Conservation (phyloP, 164 flowering plant species). For the Magnolia changhungtana region DNA sequence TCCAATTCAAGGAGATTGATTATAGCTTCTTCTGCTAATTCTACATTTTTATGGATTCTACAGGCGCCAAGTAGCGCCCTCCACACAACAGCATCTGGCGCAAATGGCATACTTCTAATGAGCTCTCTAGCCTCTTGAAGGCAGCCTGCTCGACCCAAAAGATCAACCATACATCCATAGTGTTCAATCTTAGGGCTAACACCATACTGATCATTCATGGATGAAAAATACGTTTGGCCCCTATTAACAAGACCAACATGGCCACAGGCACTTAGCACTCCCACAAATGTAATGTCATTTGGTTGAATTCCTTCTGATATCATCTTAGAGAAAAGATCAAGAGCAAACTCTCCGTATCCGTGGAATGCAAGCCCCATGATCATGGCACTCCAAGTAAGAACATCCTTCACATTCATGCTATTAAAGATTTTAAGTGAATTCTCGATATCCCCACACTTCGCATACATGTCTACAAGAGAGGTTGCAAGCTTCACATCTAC, state of each 20-base stretch:
- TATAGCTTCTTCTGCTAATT: conserved; percentile 29
- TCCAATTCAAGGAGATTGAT: conserved; percentile 30
- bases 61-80: conserved; percentile 36
- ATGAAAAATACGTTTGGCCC: conserved; percentile 24
- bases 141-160: conserved; percentile 29
- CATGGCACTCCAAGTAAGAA: conserved; percentile 30
- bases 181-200: conserved; percentile 32
- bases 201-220: conserved; percentile 25
- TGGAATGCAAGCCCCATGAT: conserved; percentile 37
- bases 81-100: conserved; percentile 37
- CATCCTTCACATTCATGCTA: conserved; percentile 26
- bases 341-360: conserved; percentile 28
- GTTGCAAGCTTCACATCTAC: conserved; percentile 37
- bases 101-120: conserved; percentile 28
- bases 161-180: conserved; percentile 40
- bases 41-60: conserved; percentile 26
- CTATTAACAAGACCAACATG: conserved; percentile 29
- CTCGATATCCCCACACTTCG: conserved; percentile 36
- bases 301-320: conserved; percentile 23
- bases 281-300: conserved; percentile 31
- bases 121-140: conserved; percentile 31
- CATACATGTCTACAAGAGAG: conserved; percentile 40
- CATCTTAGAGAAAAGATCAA: conserved; percentile 33
- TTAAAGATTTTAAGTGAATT: conserved; percentile 24
- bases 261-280: conserved; percentile 31